Percentiles rank a stretch among this genome's conserved stretches.
Evolutionary conservation across 139 green algal genomes (phyloP).

Genomic region (Picochlorum sp.): DNA sequence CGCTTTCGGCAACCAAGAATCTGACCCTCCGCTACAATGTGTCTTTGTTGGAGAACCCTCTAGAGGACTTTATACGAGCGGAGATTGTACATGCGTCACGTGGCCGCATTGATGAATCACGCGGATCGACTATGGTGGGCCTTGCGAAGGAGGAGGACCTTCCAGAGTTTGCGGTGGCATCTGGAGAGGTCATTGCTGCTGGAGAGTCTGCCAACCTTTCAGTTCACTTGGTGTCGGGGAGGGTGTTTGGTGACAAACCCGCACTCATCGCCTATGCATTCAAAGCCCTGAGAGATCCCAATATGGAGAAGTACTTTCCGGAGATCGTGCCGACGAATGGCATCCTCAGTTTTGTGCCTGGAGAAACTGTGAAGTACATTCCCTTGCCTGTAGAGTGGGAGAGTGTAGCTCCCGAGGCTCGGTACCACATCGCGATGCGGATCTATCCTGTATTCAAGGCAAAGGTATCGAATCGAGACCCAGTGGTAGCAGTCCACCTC

Average conservation of each 20-base stretch:
- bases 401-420: slow-evolving; percentile 21
- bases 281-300: too few relatives aligned
- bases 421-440: slow-evolving; percentile 21
- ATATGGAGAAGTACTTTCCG: background rate
- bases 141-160: background rate
- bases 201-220: background rate
- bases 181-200: slow-evolving; percentile 13
- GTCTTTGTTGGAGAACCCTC: too few relatives aligned
- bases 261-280: too few relatives aligned
- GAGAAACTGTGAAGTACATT: slow-evolving; percentile 3
- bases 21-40: too few relatives aligned
- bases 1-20: too few relatives aligned
- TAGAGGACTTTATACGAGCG: too few relatives aligned
- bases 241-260: background rate
- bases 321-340: background rate
- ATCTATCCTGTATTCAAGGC: slow-evolving; percentile 17
- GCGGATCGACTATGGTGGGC: too few relatives aligned
- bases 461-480: background rate
- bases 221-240: slow-evolving; percentile 12
- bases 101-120: too few relatives aligned
- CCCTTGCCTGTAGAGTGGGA: slow-evolving; percentile 33
- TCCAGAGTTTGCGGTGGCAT: slow-evolving; percentile 15
- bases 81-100: too few relatives aligned
- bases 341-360: background rate
- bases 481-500: slow-evolving; percentile 24